These are phyloP conservation scores for Kazachstania taianensis DNA, from an alignment of 805 yeast species.

Conservation along the genomic window DNA sequence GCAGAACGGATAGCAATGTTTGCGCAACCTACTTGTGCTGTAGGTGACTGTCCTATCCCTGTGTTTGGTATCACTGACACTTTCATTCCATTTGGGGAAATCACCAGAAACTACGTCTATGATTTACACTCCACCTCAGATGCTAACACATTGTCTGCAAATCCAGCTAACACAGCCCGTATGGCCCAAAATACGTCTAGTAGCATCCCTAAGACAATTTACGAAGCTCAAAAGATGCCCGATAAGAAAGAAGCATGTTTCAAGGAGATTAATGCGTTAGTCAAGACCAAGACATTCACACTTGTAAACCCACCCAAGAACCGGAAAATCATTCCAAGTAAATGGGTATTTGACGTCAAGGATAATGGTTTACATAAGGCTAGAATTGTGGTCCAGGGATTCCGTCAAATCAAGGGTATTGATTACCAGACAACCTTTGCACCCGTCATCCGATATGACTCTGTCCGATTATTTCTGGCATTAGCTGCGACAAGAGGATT, in stretches of 20 bases:
- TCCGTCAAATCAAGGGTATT: slow-evolving; percentile 16
- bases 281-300: slow-evolving; percentile 5
- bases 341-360: slow-evolving; percentile 17
- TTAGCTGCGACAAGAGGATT: slow-evolving; percentile 1
- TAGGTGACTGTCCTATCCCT: not conserved
- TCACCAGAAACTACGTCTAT: not conserved
- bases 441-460: slow-evolving; percentile 20
- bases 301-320: slow-evolving; percentile 6
- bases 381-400: slow-evolving; percentile 22
- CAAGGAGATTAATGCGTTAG: slow-evolving; percentile 5
- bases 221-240: not conserved
- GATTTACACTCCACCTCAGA: too few relatives aligned
- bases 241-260: slow-evolving; percentile 1
- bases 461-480: slow-evolving; percentile 7
- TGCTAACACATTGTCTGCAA: not conserved
- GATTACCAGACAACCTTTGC: slow-evolving; percentile 22
- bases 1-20: too few relatives aligned
- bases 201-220: not conserved
- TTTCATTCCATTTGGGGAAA: not conserved
- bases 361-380: slow-evolving; percentile 12
- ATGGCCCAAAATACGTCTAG: not conserved
- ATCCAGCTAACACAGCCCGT: not conserved
- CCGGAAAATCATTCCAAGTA: slow-evolving; percentile 5
- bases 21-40: not conserved
- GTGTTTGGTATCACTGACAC: not conserved